Conservation (phyloP, 2,329 filamentous ascomycete genomes). For the Aspergillus persii region DNA sequence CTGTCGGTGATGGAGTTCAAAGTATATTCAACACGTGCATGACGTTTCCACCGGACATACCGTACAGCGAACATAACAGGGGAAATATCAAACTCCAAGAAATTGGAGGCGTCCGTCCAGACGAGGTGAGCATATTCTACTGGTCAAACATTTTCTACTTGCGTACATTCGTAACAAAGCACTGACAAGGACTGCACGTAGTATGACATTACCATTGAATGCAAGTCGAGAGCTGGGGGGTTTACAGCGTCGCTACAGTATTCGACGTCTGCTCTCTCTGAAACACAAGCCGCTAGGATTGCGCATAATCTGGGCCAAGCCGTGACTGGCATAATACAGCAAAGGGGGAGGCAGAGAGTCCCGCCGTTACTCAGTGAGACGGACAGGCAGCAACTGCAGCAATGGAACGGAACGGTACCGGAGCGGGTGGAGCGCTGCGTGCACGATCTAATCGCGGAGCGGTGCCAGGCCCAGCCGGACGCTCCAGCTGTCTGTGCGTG, state of each 20-base stretch:
- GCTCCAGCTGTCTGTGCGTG: background rate
- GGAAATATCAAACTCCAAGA: background rate
- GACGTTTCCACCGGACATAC: background rate
- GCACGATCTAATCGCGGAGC: too few species aligned
- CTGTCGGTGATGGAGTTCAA: background rate
- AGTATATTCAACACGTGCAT: conserved; percentile 2
- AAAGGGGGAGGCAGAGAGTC: too few species aligned
- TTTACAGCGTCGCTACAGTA: conserved; percentile 1
- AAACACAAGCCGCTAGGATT: background rate
- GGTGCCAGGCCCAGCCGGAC: background rate
- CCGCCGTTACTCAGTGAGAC: too few species aligned
- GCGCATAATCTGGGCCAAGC: too few species aligned
- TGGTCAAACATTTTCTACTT: background rate
- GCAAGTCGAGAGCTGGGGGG: background rate
- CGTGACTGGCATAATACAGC: too few species aligned
- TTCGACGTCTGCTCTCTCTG: background rate
- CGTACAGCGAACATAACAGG: background rate
- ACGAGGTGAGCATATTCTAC: background rate
- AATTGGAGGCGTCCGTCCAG: background rate
- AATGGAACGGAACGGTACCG: too few species aligned
- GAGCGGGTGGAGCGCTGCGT: too few species aligned
- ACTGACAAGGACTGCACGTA: background rate
- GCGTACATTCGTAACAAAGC: background rate
- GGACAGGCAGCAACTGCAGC: too few species aligned
- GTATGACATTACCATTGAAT: conserved; percentile 2